Evolutionary conservation across 768 basidiomycete species (phyloP), one percentile per base, ranked within the genome.

Genomic region (Podaxis sp.): DNA sequence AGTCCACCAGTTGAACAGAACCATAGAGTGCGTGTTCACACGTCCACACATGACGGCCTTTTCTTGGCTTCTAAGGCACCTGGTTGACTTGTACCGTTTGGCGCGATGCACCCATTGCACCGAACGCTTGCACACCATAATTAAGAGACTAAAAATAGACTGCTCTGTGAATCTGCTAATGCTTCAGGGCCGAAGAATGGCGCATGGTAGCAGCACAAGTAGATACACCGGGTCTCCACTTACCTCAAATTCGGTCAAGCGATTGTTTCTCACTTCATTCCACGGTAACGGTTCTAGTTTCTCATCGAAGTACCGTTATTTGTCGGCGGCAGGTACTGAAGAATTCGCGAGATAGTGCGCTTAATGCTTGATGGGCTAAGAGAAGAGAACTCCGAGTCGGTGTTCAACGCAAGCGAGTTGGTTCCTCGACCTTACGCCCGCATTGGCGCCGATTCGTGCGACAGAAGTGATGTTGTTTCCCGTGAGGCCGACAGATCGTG

Each of bases 401-500:
- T 20, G 17, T 33, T 33, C 12, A 49, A 20, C 53, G 36, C 53
- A 37, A 55, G 53, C 36, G 22, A 52, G 24, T 36, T 24, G 56
- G 15, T 46, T 20, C 11, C 12, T 30, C 6, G 57, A 58, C 17
- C 38, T 58, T 58, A 58, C n/a, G 30, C 37, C 57, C 57, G 57
- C 54, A 56, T 26, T 58, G 57, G 22, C 48, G 30, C 48, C 57
- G 57, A 48, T 58, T 30, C 55, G 38, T 40, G 55, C 51, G 51
- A 24, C 4, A 26, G 51, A 6, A 30, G 4, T 28, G 13, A 26
- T 12, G 24, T 6, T 22, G 11, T 12, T 50, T 6, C 1, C 22
- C 49, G 49, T 50, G 49, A 50, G 22, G 22, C 12, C 22, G 22
- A 10, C 30, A 33, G 30, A 2, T 33, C 8, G 10, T 33, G 30